A percentile compares a stretch with the other conserved stretches of the same genome.
These are phyloP conservation scores for Glarea lozoyensis DNA, from an alignment of 495 filamentous ascomycete genomes.

Conservation along the genomic window DNA sequence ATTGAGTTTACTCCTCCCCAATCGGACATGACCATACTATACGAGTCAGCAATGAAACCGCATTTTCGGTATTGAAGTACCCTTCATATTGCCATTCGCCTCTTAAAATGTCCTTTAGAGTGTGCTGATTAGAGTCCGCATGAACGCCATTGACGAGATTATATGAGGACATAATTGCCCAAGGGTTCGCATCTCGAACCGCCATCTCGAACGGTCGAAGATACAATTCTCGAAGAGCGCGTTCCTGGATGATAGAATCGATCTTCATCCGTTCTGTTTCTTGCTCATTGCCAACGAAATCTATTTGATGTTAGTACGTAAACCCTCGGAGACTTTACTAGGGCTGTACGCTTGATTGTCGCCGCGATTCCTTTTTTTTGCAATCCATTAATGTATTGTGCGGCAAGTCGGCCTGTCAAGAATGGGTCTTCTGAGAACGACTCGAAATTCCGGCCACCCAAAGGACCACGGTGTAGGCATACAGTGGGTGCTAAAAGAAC, in stretches of 20 bases:
- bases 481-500: conserved; percentile 74
- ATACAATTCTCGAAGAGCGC: conserved; percentile 74
- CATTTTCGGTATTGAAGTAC: conserved; percentile 24
- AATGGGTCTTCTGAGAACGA: conserved; percentile 80
- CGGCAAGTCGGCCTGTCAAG: conserved; percentile 66
- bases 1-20: conserved; percentile 67
- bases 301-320: conserved; percentile 26
- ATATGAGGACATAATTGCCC: conserved; percentile 80
- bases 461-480: conserved; percentile 72
- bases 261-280: conserved; percentile 72
- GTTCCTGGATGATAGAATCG: conserved; percentile 58
- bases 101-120: conserved; percentile 64
- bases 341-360: conserved; percentile 60
- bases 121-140: conserved; percentile 62
- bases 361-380: conserved; percentile 68
- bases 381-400: conserved; percentile 63
- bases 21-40: conserved; percentile 62
- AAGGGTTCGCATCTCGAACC: conserved; percentile 65
- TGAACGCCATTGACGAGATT: conserved; percentile 76
- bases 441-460: conserved; percentile 80
- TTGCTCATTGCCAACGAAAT: conserved; percentile 81
- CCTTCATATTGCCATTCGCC: conserved; percentile 70
- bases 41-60: conserved; percentile 9
- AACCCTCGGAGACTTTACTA: conserved; percentile 3
- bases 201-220: conserved; percentile 77